These are phyloP conservation scores for Anthoceros angustus DNA, from an alignment of 225 moss, liverwort and hornwort genomes.

Conservation along the genomic window DNA sequence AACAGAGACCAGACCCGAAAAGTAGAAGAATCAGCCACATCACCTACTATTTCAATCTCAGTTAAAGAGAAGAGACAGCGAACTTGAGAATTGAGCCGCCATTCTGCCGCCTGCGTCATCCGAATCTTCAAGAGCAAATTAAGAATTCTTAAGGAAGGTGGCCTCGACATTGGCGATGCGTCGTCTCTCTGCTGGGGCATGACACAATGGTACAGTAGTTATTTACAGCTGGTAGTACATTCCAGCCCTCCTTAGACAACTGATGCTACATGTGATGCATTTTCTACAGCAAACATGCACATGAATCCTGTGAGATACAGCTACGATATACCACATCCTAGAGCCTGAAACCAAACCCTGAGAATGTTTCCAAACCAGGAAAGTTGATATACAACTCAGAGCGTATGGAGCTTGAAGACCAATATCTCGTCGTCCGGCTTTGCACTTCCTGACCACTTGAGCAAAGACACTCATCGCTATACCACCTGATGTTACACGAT, in stretches of 20 bases:
- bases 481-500: not conserved
- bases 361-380: not conserved
- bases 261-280: conserved; percentile 19
- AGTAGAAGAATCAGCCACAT: no score
- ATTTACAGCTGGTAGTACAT: conserved; percentile 37
- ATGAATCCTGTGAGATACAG: no score
- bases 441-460: not conserved
- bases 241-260: conserved; percentile 16
- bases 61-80: no score
- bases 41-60: no score
- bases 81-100: no score
- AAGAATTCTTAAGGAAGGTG: no score
- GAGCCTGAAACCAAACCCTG: not conserved
- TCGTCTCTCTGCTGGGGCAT: conserved; percentile 12
- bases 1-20: no score
- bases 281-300: conserved; percentile 7
- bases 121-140: no score
- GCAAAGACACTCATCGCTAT: not conserved
- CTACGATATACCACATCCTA: not conserved
- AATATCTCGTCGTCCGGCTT: not conserved
- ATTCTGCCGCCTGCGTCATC: no score
- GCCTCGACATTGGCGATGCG: no score
- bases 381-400: not conserved
- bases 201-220: conserved; percentile 51
- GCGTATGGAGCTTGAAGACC: not conserved